These are phyloP conservation scores for Fusarium sp. DNA, from an alignment of 2,329 filamentous ascomycete genomes.

Conservation along the genomic window DNA sequence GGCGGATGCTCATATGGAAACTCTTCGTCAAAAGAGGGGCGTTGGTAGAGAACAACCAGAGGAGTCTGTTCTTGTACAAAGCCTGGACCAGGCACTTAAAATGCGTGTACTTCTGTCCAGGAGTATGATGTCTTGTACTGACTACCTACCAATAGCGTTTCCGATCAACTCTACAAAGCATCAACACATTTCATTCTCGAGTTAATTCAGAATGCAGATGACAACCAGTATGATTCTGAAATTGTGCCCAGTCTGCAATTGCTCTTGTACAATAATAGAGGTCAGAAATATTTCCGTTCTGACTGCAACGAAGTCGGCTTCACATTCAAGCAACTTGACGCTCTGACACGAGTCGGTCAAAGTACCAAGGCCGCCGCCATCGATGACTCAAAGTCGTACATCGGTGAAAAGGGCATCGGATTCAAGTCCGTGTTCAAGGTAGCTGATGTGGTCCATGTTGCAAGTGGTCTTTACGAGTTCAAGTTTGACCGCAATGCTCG, in stretches of 20 bases:
- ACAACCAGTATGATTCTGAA: not conserved
- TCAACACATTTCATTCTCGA: not conserved
- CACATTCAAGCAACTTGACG: not conserved
- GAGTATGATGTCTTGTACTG: not conserved
- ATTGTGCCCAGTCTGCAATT: not conserved
- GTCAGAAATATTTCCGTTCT: not conserved
- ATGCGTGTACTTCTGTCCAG: not conserved
- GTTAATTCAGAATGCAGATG: not conserved
- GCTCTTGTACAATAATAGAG: not conserved
- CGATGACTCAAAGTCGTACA: not conserved
- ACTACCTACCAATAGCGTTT: not conserved
- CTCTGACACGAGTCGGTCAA: not conserved
- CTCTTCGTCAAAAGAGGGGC: not conserved
- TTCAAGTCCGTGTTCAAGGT: not conserved
- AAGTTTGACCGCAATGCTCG: not conserved
- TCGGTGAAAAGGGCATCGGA: not conserved
- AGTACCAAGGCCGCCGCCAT: not conserved
- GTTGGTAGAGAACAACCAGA: not conserved
- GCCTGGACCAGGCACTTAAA: not conserved
- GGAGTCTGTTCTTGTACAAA: not conserved
- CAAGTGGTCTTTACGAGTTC: not conserved
- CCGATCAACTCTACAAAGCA: not conserved
- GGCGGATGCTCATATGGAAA: not conserved
- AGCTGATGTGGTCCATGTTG: not conserved
- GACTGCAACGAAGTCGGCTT: not conserved